Evolutionary conservation across 2,329 filamentous ascomycete species (phyloP), one percentile per base, ranked within the genome.

Genomic region (Dothideomycetes sp.): DNA sequence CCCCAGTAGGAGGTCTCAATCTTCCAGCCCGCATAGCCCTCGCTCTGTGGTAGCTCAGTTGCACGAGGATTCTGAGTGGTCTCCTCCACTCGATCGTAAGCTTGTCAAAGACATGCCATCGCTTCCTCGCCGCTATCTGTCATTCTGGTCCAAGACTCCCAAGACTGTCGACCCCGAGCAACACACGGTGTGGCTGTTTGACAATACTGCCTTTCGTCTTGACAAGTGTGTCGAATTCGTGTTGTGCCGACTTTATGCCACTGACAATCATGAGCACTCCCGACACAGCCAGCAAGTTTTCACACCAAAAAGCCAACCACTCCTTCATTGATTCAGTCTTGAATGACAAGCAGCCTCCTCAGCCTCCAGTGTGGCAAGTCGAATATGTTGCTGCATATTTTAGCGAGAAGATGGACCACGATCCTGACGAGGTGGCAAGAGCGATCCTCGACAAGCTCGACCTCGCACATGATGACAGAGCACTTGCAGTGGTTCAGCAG

Each of bases 311-410:
- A 12, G 7, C 22, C 12, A 7, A 7, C 12, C 22, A 27, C 12
- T 27, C 22, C 22, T 27, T 27, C 12, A 27, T 27, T 12, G 12
- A 27, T 27, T 12, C 22, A 7, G 22, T 12, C 22, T 27, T 12
- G 22, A 12, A 27, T 12, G 12, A 27, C 7, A 7, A 27, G 22
- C 22, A 37, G 30, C 19, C 39, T 8, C n/a, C 34, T 7, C 39
- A 34, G 9, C 24, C 5, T 12, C 29, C 42, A 5, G 14, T 52
- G 38, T 95, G 87, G 86, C 71, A 84, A 52, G 82, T 82, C 18
- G 85, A 95, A 55, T 87, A 88, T 45, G 78, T 94, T 0, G 77
- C 82, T 2, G 84, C 83, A 33, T 84, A 86, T 42, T 94, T 95
- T 51, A 75, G 81, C 47, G 77, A 78, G 52, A 68, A 84, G 49